phyloP scores from a whole-genome alignment of 1,284 basidiomycete genomes.

The Flammula alnicola region DNA sequence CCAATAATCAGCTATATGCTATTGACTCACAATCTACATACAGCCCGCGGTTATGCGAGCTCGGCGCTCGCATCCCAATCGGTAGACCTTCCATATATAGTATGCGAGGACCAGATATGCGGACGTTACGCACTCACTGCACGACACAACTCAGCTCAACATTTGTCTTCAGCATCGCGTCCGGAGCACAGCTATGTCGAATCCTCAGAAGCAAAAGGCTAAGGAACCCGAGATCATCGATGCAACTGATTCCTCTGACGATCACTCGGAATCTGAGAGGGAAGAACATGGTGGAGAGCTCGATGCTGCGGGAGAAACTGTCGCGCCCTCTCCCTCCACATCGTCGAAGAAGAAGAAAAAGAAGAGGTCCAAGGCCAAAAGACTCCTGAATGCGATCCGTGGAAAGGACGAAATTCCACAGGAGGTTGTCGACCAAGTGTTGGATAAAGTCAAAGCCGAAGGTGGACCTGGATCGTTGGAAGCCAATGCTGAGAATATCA shows the following conservation, averaged over 20 bases:
- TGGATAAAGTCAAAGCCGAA: conserved; percentile 63
- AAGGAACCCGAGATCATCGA: conserved; percentile 28
- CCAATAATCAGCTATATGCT: too few relatives aligned
- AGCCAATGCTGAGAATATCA: conserved; percentile 63
- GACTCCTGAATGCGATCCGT: conserved; percentile 53
- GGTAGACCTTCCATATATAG: too few relatives aligned
- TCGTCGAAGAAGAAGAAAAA: conserved; percentile 74
- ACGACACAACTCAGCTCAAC: neutral
- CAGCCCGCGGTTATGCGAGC: too few relatives aligned
- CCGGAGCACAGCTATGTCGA: conserved; percentile 28
- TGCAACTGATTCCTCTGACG: conserved; percentile 23
- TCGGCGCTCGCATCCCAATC: too few relatives aligned
- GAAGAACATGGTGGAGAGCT: conserved; percentile 22
- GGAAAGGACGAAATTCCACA: conserved; percentile 61
- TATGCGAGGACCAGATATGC: too few relatives aligned
- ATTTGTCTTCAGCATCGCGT: neutral
- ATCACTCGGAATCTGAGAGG: conserved; percentile 28
- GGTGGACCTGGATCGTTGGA: conserved; percentile 51
- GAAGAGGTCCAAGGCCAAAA: conserved; percentile 71
- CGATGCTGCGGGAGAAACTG: conserved; percentile 15
- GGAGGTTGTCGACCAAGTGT: conserved; percentile 59
- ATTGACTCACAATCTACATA: too few relatives aligned
- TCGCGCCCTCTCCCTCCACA: conserved; percentile 39
- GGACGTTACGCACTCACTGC: too few relatives aligned
- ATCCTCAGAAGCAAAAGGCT: conserved; percentile 33